Base-by-base conservation (phyloP, 306 rosid species). In the Rubus idaeus region DNA sequence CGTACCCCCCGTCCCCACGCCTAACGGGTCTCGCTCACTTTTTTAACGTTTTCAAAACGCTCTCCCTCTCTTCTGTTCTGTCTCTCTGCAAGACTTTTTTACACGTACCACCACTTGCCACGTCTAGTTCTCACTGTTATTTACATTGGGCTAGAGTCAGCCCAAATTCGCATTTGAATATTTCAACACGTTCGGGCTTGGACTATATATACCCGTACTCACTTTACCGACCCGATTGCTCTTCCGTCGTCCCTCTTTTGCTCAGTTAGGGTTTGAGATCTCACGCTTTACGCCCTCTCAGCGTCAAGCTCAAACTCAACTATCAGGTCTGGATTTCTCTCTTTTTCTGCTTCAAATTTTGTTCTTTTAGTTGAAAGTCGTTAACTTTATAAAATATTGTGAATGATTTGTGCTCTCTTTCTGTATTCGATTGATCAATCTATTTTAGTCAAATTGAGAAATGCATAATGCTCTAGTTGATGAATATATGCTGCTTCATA, bases 1-100 rank as follows among this genome's bases (percentile, higher is more conserved):
- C 20, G 3, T 0, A 20, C 35, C 45, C 47, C 78, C 21, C 11
- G 41, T 41, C 44, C 56, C 41, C 68, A 23, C 16, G 14, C 72
- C 37, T 81, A 86, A 83, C 89, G 85, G 79, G 3, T 78, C 81
- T 75, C 63, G 75, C 58, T 78, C 74, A 3, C 40, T 8, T 18
- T 70, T 46, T 45, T 20, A 79, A 64, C 79, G 77, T n/a, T 67
- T 71, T 84, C 78, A 72, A 78, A 23, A 49, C 72, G 8, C 60
- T 9, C 39, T 55, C 57, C 12, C 58, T 58, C 14, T 6, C 17
- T 37, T 67, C 60, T 5, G 42, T 46, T n/a, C n/a, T n/a, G n/a
- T n/a, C n/a, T n/a, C n/a, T n/a, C n/a, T n/a, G 12, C 35, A 18
- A 40, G 85, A 86, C 83, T 75, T 76, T n/a, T 8, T 13, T 13